Evolutionary conservation across 192 early-diverging fungal species (phyloP), one percentile per base, ranked within the genome.

Genomic region (Coemansia sp.): DNA sequence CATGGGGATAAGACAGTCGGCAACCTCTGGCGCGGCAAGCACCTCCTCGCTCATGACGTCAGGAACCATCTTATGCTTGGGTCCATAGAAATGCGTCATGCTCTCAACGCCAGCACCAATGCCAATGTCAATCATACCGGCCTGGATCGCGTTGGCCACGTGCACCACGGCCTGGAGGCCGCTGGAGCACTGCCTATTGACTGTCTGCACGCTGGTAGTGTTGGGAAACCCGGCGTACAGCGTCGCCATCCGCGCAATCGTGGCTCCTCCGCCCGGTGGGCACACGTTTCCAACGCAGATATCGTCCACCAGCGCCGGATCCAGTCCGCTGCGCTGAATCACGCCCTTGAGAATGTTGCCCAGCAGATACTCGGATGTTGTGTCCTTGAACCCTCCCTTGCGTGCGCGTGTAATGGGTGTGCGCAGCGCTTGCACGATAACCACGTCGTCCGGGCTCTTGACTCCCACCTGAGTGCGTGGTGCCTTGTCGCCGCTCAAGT

Each of bases 281-380:
- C 93, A 85, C 45, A 97, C 95, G 68, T 91, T 96, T 61, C 96
- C 96, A n/a, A 96, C 93, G 81, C 90, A 89, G 68, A 98, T 94
- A 66, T 98, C 96, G 68, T 98, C 86, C 39, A 98, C 93, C 56
- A 94, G 69, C 39, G 85, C 77, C 43, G 95, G 93, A 65, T 98
- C 91, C 42, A 97, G 88, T 48, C 91, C 89, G 62, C 91, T 90
- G 60, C 90, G 79, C 57, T 90, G 88, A 13, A 92, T 74, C 6
- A 90, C 74, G 37, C 87, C 92, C 74, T 90, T 92, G 72, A 98
- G 85, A 8, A 91, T 87, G 37, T 79, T 84, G 51, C 92, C 90
- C 68, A 96, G 84, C 4, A 96, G 85, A 54, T 87, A 88, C 81
- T 91, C 90, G 46, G 91, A 89, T 16, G 92, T 88, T 55, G 93